Base-by-base conservation (phyloP, 345 rosid species). In the Salix dunnii region DNA sequence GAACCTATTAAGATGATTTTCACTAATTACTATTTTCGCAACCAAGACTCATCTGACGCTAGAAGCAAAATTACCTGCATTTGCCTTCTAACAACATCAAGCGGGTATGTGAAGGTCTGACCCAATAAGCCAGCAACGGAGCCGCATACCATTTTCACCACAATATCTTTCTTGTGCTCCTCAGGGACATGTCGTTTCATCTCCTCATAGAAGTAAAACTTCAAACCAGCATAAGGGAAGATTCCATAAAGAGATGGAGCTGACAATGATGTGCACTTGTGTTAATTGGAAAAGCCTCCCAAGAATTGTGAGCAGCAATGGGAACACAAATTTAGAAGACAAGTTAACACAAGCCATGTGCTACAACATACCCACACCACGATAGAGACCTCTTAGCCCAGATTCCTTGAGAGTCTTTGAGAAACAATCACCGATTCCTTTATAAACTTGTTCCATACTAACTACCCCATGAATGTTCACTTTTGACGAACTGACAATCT, bases 71-170 rank as follows among this genome's bases (percentile, higher is more conserved):
- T 81, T 84, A 90, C 97, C 94, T 91, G 97, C 97, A 95, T 93
- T 80, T 95, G 96, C 88, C 99, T 95, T 85, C 97, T 89, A 74
- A 95, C 99, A 70, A 93, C 99, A 77, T 95, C 99, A 30, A 95
- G 97, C 70, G 97, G 97, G 76, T 93, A 95, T 11, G 97, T 91
- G 88, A 95, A 90, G 30, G 99, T 95, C 87, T 95, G 99, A 61
- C 97, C 97, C 81, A 93, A 71, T 68, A 93, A 85, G 81, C 96
- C 96, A 64, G 97, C 96, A 6, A 95, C 91, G 17, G 97, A 95
- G 68, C 97, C 99, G 36, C 97, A 90, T 2, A 87, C 88, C 33
- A 91, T 89, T 80, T 95, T 95, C 84, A 95, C 87, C 17, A 65
- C 68, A 70, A 95, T 87, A 74, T 91, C 89, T 78, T 88, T 89